A percentile compares a stretch with the other conserved stretches of the same genome.
Conservation (phyloP, 2,329 filamentous ascomycete genomes). For the Alternaria sp. region DNA sequence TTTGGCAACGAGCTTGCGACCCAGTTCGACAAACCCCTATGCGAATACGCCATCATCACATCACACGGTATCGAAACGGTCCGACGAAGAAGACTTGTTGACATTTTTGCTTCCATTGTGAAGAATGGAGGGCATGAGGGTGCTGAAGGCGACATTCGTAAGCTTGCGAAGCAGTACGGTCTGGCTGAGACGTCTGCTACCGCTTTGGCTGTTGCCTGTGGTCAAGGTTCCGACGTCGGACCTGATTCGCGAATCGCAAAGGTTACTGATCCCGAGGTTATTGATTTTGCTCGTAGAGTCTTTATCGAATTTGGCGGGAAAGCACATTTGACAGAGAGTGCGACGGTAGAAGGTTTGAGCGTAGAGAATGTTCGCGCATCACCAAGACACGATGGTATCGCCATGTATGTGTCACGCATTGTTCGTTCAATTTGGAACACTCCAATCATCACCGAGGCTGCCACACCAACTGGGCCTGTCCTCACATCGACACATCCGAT, state of each 20-base stretch:
- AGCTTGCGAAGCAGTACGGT: conserved; percentile 86
- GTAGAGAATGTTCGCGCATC: conserved; percentile 88
- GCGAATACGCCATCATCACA: conserved; percentile 89
- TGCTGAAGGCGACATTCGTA: conserved; percentile 80
- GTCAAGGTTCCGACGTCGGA: conserved; percentile 84
- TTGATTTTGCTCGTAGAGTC: conserved; percentile 82
- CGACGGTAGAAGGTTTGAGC: conserved; percentile 66
- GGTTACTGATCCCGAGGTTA: conserved; percentile 81
- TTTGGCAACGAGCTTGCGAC: conserved; percentile 96
- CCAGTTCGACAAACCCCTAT: conserved; percentile 85
- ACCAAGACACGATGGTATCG: conserved; percentile 85
- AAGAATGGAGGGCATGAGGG: conserved; percentile 79
- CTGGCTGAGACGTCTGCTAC: conserved; percentile 88
- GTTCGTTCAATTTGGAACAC: conserved; percentile 88
- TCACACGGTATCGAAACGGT: conserved; percentile 90
- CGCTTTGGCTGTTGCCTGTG: conserved; percentile 91
- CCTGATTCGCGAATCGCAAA: conserved; percentile 72
- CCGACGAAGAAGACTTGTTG: conserved; percentile 82
- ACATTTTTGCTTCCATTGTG: conserved; percentile 87
- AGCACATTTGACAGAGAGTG: conserved; percentile 82
- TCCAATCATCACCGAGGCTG: conserved; percentile 69
- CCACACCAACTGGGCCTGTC: conserved; percentile 65
- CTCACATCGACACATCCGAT: conserved; percentile 73
- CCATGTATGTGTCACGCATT: conserved; percentile 86
- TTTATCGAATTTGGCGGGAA: conserved; percentile 95